Conservation (phyloP, 1,139 yeast species). For the Taphrina wiesneri region DNA sequence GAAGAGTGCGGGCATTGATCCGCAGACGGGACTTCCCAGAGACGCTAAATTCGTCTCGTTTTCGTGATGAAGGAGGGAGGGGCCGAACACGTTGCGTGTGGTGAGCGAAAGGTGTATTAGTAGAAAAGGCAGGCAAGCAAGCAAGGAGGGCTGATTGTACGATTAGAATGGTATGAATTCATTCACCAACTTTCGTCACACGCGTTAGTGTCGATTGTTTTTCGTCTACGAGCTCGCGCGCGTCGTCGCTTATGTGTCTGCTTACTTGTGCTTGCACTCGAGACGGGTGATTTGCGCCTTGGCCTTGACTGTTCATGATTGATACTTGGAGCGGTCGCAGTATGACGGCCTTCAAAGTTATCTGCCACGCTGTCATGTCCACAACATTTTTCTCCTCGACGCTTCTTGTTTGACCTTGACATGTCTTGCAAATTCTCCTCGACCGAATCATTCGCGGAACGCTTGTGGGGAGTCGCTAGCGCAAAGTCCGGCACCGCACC, state of each 20-base stretch:
- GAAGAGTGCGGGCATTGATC: slow-evolving; percentile 33
- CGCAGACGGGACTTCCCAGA: slow-evolving; percentile 34
- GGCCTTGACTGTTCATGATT: no score
- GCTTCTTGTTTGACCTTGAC: neutral
- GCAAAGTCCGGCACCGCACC: neutral
- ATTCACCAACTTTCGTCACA: neutral
- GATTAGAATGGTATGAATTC: neutral
- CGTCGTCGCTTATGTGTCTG: neutral
- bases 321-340: no score
- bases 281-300: no score
- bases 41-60: slow-evolving; percentile 42
- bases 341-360: no score
- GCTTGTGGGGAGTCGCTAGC: neutral
- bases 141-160: no score
- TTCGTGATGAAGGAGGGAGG: neutral
- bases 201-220: neutral
- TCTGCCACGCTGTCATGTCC: no score
- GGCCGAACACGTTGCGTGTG: neutral
- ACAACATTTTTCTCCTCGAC: neutral
- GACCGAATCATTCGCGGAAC: neutral
- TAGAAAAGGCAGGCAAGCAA: no score
- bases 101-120: neutral
- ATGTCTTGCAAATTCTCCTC: neutral
- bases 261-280: no score
- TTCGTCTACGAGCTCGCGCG: neutral